Percentiles rank a stretch among this genome's conserved stretches.
These are phyloP conservation scores for Phytophthora ramorum DNA, from an alignment of 352 stramenopile species.

Conservation along the genomic window DNA sequence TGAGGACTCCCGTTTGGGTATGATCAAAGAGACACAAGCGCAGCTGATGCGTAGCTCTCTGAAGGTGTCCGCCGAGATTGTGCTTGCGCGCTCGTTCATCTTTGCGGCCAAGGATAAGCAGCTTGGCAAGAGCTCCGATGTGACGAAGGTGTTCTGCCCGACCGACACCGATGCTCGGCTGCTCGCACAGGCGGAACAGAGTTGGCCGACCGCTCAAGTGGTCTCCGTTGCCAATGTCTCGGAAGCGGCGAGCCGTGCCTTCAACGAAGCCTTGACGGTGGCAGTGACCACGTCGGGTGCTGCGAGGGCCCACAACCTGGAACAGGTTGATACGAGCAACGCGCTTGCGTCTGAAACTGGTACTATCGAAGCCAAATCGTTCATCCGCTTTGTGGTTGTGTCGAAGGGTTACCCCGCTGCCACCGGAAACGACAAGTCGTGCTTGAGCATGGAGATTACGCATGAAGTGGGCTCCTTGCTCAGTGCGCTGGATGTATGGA, in stretches of 20 bases:
- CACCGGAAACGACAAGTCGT: slow-evolving; percentile 86
- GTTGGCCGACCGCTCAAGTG: slow-evolving; percentile 76
- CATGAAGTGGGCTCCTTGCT: slow-evolving; percentile 90
- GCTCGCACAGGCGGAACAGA: slow-evolving; percentile 68
- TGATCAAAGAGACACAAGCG: slow-evolving; percentile 89
- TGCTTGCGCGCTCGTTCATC: slow-evolving; percentile 74
- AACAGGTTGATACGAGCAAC: slow-evolving; percentile 62
- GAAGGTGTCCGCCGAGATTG: slow-evolving; percentile 80
- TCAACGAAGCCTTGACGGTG: slow-evolving; percentile 46
- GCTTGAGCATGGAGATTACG: slow-evolving; percentile 85
- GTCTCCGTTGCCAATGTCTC: slow-evolving; percentile 71
- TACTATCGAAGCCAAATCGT: slow-evolving; percentile 42
- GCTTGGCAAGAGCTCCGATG: slow-evolving; percentile 49
- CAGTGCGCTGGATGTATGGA: slow-evolving; percentile 82
- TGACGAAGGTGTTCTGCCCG: slow-evolving; percentile 67
- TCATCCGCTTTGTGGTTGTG: slow-evolving; percentile 81
- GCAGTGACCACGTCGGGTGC: slow-evolving; percentile 66
- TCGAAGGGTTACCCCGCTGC: slow-evolving; percentile 68
- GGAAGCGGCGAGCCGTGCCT: slow-evolving; percentile 56
- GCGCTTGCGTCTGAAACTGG: slow-evolving; percentile 54
- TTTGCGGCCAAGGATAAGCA: slow-evolving; percentile 67
- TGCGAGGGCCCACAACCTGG: slow-evolving; percentile 44
- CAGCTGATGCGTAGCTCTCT: slow-evolving; percentile 74
- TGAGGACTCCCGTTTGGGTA: slow-evolving; percentile 84
- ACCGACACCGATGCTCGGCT: slow-evolving; percentile 61